These are phyloP conservation scores for Volutella citrinella DNA, from an alignment of 2,329 filamentous ascomycete species.

Conservation along the genomic window DNA sequence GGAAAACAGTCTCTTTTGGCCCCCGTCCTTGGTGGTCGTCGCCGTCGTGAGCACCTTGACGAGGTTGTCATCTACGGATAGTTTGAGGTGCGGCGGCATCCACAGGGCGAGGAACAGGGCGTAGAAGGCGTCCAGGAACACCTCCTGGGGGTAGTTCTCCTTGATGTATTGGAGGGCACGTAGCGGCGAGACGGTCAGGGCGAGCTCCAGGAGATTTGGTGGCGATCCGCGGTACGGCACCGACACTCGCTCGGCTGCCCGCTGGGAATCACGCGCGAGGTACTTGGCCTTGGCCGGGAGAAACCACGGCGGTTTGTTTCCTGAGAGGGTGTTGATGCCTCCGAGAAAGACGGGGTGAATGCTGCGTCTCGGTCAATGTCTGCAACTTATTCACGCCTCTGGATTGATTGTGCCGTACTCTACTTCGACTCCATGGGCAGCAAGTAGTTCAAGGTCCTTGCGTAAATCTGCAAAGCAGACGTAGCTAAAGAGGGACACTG, in stretches of 20 bases:
- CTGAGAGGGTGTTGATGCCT: conserved; percentile 31
- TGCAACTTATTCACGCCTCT: not conserved
- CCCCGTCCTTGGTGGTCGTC: conserved; percentile 23
- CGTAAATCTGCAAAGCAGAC: conserved; percentile 55
- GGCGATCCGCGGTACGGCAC: conserved; percentile 36
- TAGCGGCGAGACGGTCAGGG: conserved; percentile 53
- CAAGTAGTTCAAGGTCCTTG: conserved; percentile 51
- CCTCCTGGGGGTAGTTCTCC: conserved; percentile 43
- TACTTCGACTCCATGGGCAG: conserved; percentile 58
- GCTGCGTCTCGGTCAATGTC: conserved; percentile 34
- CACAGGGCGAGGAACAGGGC: conserved; percentile 61
- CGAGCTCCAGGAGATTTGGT: conserved; percentile 40
- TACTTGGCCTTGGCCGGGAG: conserved; percentile 66
- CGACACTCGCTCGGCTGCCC: conserved; percentile 37
- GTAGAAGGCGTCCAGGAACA: conserved; percentile 52
- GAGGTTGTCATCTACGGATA: conserved; percentile 57
- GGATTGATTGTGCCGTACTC: conserved; percentile 49
- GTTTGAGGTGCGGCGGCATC: conserved; percentile 54
- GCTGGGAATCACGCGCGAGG: conserved; percentile 38
- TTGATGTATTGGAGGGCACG: conserved; percentile 67
- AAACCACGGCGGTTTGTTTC: conserved; percentile 74
- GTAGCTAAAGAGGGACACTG: conserved; percentile 65
- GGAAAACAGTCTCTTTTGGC: conserved; percentile 40
- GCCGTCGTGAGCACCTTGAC: conserved; percentile 32
- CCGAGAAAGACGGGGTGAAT: conserved; percentile 71